Evolutionary conservation across 176 grass and related monocot species (phyloP), one percentile per base, ranked within the genome.

Genomic region (Pontederia paniculata): DNA sequence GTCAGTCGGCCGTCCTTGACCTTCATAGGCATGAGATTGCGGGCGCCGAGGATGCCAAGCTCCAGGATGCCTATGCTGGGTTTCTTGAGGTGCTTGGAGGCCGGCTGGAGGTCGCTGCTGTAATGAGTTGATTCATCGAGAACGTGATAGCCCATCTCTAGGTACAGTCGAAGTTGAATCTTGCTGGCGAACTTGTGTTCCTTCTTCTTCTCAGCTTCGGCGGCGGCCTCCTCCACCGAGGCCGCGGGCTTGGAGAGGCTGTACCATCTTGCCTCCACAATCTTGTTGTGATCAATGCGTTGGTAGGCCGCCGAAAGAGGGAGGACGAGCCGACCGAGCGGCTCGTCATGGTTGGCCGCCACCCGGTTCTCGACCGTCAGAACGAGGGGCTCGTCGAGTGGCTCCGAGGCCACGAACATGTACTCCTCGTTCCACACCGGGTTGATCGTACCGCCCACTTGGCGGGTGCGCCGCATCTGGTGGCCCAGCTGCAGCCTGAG

Each of bases 91-190:
- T 76, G 53, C 71, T 79, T 97, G 0, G 83, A 79, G 0, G 91
- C 67, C 10, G 86, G 80, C 76, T 90, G 91, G 28, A 97, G 83
- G 60, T 97, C 91, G 17, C 91, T 97, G 15, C 86, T 97, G 83
- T 90, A 90, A 74, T 90, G 84, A 0, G 91, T 90, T 16, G 91
- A 90, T 59, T 97, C 91, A 25, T 97, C 91, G 4, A 97, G 83
- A 9, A 97, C 91, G 50, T 97, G 91, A 69, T 97, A 90, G 10
- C 86, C 91, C 8, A 77, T 72, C 47, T 97, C 91, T 5, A 90
- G 65, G 0, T 76, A 87, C 66, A 97, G 70, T 56, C 83, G 80
- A 23, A 97, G 71, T 52, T 97, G 82, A 56, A 97, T 65, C 70
- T 88, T 87, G 80, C 85, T 87, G 0, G 91, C 73, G 42, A 90